Percentiles rank a stretch among this genome's conserved stretches.
phyloP scores from a whole-genome alignment of 2,329 filamentous ascomycete species.

The Didymella exigua region DNA sequence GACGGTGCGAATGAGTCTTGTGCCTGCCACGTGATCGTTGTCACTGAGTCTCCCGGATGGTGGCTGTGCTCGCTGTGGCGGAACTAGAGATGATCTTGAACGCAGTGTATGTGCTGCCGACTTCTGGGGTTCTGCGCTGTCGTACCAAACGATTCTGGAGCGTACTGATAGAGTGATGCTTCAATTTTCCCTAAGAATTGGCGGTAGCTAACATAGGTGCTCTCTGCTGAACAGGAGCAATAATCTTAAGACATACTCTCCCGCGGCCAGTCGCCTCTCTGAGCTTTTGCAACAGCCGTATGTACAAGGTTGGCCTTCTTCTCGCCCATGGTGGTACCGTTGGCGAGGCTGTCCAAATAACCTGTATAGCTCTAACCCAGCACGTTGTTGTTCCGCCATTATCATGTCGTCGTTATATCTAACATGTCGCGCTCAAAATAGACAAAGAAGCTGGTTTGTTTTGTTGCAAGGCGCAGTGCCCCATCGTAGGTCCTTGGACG shows the following conservation, averaged over 20 bases:
- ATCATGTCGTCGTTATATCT: slow-evolving; percentile 48
- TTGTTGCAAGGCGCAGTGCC: slow-evolving; percentile 26
- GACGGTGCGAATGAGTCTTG: not conserved
- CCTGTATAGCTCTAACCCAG: slow-evolving; percentile 25
- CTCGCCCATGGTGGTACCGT: slow-evolving; percentile 22
- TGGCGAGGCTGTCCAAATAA: slow-evolving; percentile 28
- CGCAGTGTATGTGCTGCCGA: not conserved
- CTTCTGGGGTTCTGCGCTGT: not conserved
- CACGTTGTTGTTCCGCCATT: slow-evolving; percentile 38
- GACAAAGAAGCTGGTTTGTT: slow-evolving; percentile 36
- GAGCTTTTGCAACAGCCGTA: slow-evolving; percentile 31
- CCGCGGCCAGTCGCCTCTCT: slow-evolving; percentile 18
- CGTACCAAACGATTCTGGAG: not conserved
- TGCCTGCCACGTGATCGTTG: not conserved
- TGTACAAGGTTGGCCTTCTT: slow-evolving; percentile 40
- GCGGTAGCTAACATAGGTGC: slow-evolving; percentile 17
- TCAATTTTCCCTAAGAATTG: slow-evolving; percentile 17
- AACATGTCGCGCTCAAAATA: slow-evolving; percentile 43
- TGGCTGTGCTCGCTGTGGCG: not conserved
- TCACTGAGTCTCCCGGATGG: not conserved
- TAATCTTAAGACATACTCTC: slow-evolving; percentile 16
- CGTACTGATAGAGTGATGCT: slow-evolving; percentile 6
- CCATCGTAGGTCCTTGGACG: slow-evolving; percentile 15
- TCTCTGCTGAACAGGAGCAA: slow-evolving; percentile 11
- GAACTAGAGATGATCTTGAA: not conserved